Percentiles rank a stretch among this genome's conserved stretches.
These are phyloP conservation scores for Penicillium olsonii DNA, from an alignment of 2,329 filamentous ascomycete genomes.

Conservation along the genomic window DNA sequence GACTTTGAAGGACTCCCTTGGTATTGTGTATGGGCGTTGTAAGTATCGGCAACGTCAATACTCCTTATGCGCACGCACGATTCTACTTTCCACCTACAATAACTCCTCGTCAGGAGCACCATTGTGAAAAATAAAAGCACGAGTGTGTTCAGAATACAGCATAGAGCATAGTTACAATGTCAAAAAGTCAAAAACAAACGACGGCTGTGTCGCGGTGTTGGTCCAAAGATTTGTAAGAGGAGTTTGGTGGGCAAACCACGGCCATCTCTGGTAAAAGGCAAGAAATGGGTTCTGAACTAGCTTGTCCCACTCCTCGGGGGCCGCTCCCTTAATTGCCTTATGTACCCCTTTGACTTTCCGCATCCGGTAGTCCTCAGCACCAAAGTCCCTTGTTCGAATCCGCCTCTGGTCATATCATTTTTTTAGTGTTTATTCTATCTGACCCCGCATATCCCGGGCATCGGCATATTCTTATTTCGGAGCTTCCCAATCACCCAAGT, in stretches of 20 bases:
- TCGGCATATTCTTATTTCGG: background rate
- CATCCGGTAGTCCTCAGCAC: background rate
- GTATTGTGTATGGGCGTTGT: too few species aligned
- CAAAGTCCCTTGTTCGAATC: constrained; percentile 32
- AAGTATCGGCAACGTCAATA: too few species aligned
- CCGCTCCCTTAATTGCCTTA: background rate
- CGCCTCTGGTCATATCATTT: constrained; percentile 7
- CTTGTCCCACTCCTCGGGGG: constrained; percentile 65
- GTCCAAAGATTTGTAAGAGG: constrained; percentile 63
- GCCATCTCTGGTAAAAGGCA: constrained; percentile 81
- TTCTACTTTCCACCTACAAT: too few species aligned
- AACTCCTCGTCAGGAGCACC: too few species aligned
- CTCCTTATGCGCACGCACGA: too few species aligned
- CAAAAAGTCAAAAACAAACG: constrained; percentile 38
- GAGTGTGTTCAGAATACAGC: too few species aligned
- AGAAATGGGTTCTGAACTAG: constrained; percentile 73
- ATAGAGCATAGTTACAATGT: too few species aligned
- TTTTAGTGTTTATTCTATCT: background rate
- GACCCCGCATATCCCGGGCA: constrained; percentile 18
- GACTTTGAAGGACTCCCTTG: too few species aligned
- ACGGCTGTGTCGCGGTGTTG: constrained; percentile 45
- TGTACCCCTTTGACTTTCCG: constrained; percentile 3
- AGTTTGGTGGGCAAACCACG: constrained; percentile 64
- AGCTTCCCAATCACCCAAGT: background rate
- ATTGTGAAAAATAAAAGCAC: background rate